A percentile compares a stretch with the other conserved stretches of the same genome.
Evolutionary conservation across 768 basidiomycete genomes (phyloP).

Genomic region (Hygrocybe punicea): DNA sequence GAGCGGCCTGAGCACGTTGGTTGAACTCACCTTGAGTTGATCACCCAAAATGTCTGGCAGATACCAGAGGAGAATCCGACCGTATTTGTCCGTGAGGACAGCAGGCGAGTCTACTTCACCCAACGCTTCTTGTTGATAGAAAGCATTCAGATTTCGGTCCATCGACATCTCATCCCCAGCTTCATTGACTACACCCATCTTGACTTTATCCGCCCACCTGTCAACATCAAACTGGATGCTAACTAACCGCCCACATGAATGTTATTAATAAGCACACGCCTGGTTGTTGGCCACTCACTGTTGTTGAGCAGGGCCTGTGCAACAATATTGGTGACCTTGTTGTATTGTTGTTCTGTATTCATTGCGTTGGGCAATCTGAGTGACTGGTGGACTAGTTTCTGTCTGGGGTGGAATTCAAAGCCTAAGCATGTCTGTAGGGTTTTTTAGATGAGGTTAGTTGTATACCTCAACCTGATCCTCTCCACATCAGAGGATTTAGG

Average conservation of each 20-base stretch:
- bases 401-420: neutral
- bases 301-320: neutral
- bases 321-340: neutral
- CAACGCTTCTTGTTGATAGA: neutral
- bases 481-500: no score
- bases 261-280: no score
- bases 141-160: neutral
- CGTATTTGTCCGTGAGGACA: neutral
- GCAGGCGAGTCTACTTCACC: neutral
- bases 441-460: no score
- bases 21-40: neutral
- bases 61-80: neutral
- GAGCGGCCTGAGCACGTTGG: no score
- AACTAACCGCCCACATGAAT: neutral
- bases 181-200: neutral
- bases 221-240: neutral
- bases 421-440: no score
- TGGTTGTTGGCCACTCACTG: no score
- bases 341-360: neutral
- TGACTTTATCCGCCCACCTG: neutral
- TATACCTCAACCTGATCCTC: no score
- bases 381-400: neutral
- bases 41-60: neutral
- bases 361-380: no score
- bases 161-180: neutral